Base-by-base conservation (phyloP, 2,329 filamentous ascomycete genomes). In the Venturia carpophila region DNA sequence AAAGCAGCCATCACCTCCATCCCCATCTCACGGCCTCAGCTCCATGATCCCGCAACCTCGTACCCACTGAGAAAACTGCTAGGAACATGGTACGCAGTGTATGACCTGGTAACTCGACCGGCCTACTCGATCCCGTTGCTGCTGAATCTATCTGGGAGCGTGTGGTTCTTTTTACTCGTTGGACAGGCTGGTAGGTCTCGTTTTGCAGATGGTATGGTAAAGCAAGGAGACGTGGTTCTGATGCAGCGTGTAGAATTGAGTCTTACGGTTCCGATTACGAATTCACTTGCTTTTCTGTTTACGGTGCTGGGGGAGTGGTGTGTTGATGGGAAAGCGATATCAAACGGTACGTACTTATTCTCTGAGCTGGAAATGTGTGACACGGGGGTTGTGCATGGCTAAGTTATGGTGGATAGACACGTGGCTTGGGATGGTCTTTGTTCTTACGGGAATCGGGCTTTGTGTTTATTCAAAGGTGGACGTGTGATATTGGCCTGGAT, bases 121-220 rank as follows among this genome's bases (percentile, higher is more conserved):
- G 83, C 85, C 21, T 97, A 97, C 76, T 90, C 91, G 6, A 78
- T 96, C 34, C 93, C 93, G 24, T 77, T 97, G 70, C 77, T 96
- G 63, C 77, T 96, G 66, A 97, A 97, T 74, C 78, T 97, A 64
- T 96, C 93, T 2, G 93, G 93, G 39, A 96, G 91, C 73, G 83
- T 97, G 65, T 97, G 93, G 93, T 97, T 97, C 77, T 97, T 97
- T 71, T 77, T 97, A 69, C 80, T 97, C 69, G 93, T 97, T 77
- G 93, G 93, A 7, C 86, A 94, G 75, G 92, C 92, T 71, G 92
- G 92, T 95, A 77, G 70, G 88, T 83, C 66, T 37, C 34, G 27
- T 69, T 19, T 45, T 60, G 37, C 37, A 39, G 5, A 37, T n/a
- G 2, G 1, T n/a, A 49, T 13, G 11, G 27, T 49, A 3, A 13